Evolutionary conservation across 164 flowering plant genomes (phyloP).

Genomic region (Piper betle): DNA sequence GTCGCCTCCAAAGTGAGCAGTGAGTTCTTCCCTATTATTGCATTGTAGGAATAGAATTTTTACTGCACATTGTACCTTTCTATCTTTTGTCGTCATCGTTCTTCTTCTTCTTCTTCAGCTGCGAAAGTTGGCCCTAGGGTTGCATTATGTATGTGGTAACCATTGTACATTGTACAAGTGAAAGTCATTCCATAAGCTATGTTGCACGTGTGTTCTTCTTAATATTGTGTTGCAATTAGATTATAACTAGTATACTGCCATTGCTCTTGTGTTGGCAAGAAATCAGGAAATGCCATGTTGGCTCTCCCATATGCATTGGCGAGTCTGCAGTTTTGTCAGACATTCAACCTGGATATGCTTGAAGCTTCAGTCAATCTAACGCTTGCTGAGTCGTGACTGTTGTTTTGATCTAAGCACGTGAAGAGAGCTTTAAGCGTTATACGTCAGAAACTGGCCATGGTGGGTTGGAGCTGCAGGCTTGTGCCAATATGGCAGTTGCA

Average conservation of each 20-base stretch:
- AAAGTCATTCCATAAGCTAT: slow-evolving; percentile 89
- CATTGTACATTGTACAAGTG: too few species aligned
- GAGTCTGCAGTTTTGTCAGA: slow-evolving; percentile 85
- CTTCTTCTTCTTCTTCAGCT: too few species aligned
- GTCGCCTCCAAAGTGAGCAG: slow-evolving; percentile 50
- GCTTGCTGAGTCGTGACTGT: slow-evolving; percentile 84
- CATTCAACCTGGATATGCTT: slow-evolving; percentile 89
- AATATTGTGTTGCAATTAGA: not conserved
- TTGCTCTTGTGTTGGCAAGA: slow-evolving; percentile 24
- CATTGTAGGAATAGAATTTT: too few species aligned
- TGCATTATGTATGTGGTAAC: too few species aligned
- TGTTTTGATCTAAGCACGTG: slow-evolving; percentile 74
- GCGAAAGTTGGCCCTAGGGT: too few species aligned
- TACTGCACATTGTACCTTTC: too few species aligned
- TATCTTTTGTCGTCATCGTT: not conserved
- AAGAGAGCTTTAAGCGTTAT: slow-evolving; percentile 58
- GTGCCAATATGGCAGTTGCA: slow-evolving; percentile 78
- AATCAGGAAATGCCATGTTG: slow-evolving; percentile 71
- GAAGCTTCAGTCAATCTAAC: slow-evolving; percentile 81
- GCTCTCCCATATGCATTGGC: slow-evolving; percentile 41
- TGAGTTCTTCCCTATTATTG: too few species aligned
- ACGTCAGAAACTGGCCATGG: slow-evolving; percentile 87
- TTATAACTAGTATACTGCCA: not conserved
- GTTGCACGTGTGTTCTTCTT: not conserved
- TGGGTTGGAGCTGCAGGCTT: slow-evolving; percentile 81